Conservation (phyloP, 371 early-diverging fungal species). For the Circinella minor region DNA sequence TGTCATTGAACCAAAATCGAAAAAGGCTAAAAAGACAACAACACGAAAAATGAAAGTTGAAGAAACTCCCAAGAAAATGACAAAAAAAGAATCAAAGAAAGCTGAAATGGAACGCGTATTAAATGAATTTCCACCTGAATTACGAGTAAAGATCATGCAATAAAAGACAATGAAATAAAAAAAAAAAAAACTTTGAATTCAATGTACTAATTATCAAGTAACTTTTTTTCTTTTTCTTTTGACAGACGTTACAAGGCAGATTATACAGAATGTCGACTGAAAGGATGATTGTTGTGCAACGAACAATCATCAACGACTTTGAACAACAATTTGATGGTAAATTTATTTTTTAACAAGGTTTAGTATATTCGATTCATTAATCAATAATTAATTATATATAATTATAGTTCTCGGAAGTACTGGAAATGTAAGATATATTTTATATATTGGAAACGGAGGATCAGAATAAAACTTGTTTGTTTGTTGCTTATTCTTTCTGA, state of each 20-base stretch:
- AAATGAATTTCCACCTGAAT: background rate
- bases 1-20: background rate
- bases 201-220: background rate
- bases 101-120: background rate
- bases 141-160: background rate
- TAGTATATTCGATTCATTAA: background rate
- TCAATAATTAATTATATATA: background rate
- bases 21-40: no score
- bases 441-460: background rate
- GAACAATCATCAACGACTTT: background rate
- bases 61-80: background rate
- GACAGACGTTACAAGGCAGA: constrained; percentile 29
- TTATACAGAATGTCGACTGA: constrained; percentile 21
- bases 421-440: constrained; percentile 34
- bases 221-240: constrained; percentile 23
- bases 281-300: background rate
- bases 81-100: background rate
- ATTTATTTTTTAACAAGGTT: background rate
- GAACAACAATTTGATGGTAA: background rate
- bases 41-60: background rate
- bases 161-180: background rate
- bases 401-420: constrained; percentile 35
- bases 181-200: background rate
- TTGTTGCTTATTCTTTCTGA: background rate
- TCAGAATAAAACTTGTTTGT: background rate